Evolutionary conservation across 2,329 filamentous ascomycete genomes (phyloP), one percentile per base, ranked within the genome.

Genomic region (Pseudogymnoascus sp.): DNA sequence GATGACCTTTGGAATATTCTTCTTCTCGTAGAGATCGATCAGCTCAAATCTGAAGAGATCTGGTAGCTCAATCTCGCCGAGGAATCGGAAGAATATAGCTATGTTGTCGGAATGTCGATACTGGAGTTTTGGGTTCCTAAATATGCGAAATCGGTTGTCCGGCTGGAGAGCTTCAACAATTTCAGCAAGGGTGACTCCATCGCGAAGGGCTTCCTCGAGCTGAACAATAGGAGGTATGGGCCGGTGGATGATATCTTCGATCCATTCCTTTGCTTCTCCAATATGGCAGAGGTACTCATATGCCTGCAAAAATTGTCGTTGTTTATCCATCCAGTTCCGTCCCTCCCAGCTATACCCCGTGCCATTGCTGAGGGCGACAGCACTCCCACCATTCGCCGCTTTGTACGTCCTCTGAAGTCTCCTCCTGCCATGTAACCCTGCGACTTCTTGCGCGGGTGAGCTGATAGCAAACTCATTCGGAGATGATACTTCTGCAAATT

Each of bases 261-360:
- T 96, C 94, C 94, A 99, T 75, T 97, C 93, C 73, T 97, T 97
- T 21, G 94, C 94, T 78, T 99, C 94, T 73, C 94, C 94, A 67
- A 99, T 97, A 72, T 99, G 94, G 73, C 94, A 99, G 38, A 99
- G 87, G 73, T 99, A 99, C 74, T 99, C 94, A 72, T 99, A 99
- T 6, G 94, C 94, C 74, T 96, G 91, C 61, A 99, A 78, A 71
- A 97, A 97, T 73, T 97, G 93, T 26, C 94, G 85, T 73, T 99
- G 93, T 73, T 96, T 94, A 74, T 99, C 94, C 93, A 99, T 99
- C 94, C 94, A 99, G 73, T 93, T 96, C 59, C 90, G 85, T 19
- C 87, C 87, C 66, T 90, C 85, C 88, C 92, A 94, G 59, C 86
- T 83, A 67, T 88, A 91, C 26, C 76, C 80, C 5, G 71, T 69